phyloP scores from a whole-genome alignment of 2,329 filamentous ascomycete genomes.

The Purpureocillium takamizusanense region DNA sequence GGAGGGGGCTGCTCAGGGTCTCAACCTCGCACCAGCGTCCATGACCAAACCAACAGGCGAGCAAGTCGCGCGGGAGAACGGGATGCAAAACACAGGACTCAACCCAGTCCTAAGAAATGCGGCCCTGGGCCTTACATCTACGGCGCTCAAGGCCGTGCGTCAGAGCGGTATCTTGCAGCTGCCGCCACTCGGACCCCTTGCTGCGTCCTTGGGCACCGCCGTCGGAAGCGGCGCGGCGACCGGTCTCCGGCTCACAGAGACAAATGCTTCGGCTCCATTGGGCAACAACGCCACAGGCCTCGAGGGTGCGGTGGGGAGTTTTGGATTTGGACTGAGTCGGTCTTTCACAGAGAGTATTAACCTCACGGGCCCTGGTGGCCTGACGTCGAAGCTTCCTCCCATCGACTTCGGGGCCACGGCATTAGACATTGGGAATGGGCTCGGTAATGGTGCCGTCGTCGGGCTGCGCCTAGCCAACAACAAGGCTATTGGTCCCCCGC shows the following conservation, averaged over 20 bases:
- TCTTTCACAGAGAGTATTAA: slow-evolving; percentile 16
- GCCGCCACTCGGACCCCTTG: slow-evolving; percentile 8
- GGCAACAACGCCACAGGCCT: slow-evolving; percentile 11
- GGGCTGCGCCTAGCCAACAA: slow-evolving; percentile 1
- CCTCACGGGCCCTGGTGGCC: slow-evolving; percentile 1
- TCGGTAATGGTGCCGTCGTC: slow-evolving; percentile 3
- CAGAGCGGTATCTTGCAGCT: slow-evolving; percentile 7
- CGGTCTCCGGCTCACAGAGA: slow-evolving; percentile 13
- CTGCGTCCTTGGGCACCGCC: slow-evolving; percentile 12
- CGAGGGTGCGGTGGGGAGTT: slow-evolving; percentile 12
- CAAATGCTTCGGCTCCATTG: no score
- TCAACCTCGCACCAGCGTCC: slow-evolving; percentile 10
- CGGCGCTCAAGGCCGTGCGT: slow-evolving; percentile 16
- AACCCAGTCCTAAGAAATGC: slow-evolving; percentile 19
- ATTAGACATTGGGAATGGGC: neutral
- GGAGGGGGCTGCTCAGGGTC: slow-evolving; percentile 13
- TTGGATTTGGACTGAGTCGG: slow-evolving; percentile 18
- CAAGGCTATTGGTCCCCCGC: neutral
- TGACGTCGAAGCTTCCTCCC: slow-evolving; percentile 4
- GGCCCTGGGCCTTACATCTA: slow-evolving; percentile 17
- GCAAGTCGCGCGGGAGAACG: slow-evolving; percentile 16
- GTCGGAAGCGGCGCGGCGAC: slow-evolving; percentile 13
- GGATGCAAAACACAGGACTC: slow-evolving; percentile 17
- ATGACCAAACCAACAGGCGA: slow-evolving; percentile 7
- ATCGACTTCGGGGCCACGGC: slow-evolving; percentile 4